phyloP scores from a whole-genome alignment of 768 basidiomycete genomes.

The Boletus patriciae region DNA sequence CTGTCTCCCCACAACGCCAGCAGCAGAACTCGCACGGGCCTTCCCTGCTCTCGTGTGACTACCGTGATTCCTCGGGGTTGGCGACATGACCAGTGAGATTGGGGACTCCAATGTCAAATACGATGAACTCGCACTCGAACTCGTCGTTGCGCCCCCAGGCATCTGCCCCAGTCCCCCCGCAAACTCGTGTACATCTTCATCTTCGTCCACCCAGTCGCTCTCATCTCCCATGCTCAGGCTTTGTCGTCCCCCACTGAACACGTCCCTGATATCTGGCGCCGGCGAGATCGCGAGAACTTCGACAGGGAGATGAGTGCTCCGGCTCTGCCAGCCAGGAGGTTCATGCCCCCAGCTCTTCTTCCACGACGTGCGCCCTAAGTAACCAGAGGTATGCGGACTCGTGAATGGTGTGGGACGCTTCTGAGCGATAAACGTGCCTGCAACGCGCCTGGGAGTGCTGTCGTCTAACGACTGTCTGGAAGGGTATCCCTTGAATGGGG shows the following conservation, averaged over 20 bases:
- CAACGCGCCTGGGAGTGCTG: conserved; percentile 38
- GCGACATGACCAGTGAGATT: conserved; percentile 44
- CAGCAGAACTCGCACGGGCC: conserved; percentile 23
- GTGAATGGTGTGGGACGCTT: conserved; percentile 75
- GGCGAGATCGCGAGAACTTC: conserved; percentile 77
- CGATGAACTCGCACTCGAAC: conserved; percentile 26
- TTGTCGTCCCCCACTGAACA: conserved; percentile 64
- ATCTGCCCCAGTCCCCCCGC: conserved; percentile 77
- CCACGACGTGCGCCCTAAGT: conserved; percentile 73
- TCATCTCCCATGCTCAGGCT: conserved; percentile 68
- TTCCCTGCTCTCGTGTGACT: conserved; percentile 39
- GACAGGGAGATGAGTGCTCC: conserved; percentile 63
- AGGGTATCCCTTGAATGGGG: conserved; percentile 56
- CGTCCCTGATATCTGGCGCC: conserved; percentile 60
- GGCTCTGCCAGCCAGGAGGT: conserved; percentile 80
- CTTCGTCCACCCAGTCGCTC: conserved; percentile 87
- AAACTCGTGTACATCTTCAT: conserved; percentile 71
- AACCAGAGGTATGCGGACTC: conserved; percentile 50
- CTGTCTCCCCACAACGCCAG: conserved; percentile 34
- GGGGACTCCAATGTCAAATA: conserved; percentile 36
- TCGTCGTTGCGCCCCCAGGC: conserved; percentile 30
- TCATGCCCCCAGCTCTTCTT: conserved; percentile 88
- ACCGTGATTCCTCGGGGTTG: conserved; percentile 50
- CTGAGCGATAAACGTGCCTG: conserved; percentile 76
- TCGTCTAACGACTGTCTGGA: conserved; percentile 52